These are phyloP conservation scores for Rhytidiadelphus loreus DNA, from an alignment of 225 moss, liverwort and hornwort genomes.

Conservation along the genomic window DNA sequence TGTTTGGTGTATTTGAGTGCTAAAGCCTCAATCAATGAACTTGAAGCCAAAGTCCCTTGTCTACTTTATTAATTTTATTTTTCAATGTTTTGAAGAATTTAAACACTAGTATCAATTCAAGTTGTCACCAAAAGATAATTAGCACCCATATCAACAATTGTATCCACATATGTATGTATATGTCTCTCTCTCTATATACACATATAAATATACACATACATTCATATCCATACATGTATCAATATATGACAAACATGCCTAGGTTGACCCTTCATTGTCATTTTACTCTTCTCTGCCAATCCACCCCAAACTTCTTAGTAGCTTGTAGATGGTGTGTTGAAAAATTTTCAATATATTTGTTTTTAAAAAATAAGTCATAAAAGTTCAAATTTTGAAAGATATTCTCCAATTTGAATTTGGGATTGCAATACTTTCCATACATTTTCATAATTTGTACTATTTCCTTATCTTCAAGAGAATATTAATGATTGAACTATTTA, in stretches of 20 bases:
- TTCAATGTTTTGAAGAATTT: rapidly evolving
- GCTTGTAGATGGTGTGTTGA: background rate
- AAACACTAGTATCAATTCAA: background rate
- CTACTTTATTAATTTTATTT: background rate
- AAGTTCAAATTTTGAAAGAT: background rate
- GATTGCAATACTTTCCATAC: background rate
- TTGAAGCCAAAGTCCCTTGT: background rate
- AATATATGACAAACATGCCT: background rate
- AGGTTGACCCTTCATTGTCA: rapidly evolving
- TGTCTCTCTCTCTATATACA: background rate
- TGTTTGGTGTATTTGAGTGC: background rate
- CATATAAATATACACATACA: background rate
- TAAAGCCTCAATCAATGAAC: background rate
- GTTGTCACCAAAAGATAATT: background rate
- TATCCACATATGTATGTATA: rapidly evolving
- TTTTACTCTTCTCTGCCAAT: rapidly evolving
- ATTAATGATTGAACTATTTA: background rate
- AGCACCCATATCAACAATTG: rapidly evolving
- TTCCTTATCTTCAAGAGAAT: background rate
- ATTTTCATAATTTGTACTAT: background rate
- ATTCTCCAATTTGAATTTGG: background rate
- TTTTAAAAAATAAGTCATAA: background rate
- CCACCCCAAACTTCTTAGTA: rapidly evolving
- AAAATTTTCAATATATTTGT: background rate
- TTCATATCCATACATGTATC: rapidly evolving